Percentiles rank a stretch among this genome's conserved stretches.
These are phyloP conservation scores for Mycena polygramma DNA, from an alignment of 768 basidiomycete species.

Conservation along the genomic window DNA sequence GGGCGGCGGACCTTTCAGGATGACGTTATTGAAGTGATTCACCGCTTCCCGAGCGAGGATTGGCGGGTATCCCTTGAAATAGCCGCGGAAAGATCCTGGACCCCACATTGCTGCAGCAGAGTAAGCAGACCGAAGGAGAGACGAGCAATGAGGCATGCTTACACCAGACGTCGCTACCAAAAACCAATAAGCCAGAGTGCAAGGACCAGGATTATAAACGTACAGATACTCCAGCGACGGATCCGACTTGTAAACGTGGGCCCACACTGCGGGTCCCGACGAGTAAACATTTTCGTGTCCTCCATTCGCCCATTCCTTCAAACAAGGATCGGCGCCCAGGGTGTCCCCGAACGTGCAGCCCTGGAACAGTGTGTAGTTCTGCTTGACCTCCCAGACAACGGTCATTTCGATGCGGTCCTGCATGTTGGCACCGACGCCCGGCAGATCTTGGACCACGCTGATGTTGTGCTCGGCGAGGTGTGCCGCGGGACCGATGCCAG, in stretches of 20 bases:
- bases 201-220: not conserved
- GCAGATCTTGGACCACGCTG: slow-evolving; percentile 25
- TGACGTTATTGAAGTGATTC: slow-evolving; percentile 31
- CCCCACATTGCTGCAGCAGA: slow-evolving; percentile 20
- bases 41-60: slow-evolving; percentile 9
- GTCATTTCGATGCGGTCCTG: slow-evolving; percentile 48
- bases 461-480: slow-evolving; percentile 22
- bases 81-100: slow-evolving; percentile 27
- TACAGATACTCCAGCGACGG: slow-evolving; percentile 19
- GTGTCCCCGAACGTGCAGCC: slow-evolving; percentile 26
- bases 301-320: slow-evolving; percentile 10
- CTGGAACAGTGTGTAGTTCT: slow-evolving; percentile 29
- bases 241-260: slow-evolving; percentile 20
- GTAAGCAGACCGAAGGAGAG: too few relatives aligned
- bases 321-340: slow-evolving; percentile 16
- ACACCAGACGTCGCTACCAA: slow-evolving; percentile 25
- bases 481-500: slow-evolving; percentile 40
- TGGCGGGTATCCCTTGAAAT: slow-evolving; percentile 26
- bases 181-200: not conserved
- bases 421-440: slow-evolving; percentile 48
- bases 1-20: slow-evolving; percentile 11
- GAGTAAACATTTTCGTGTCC: slow-evolving; percentile 32
- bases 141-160: too few relatives aligned
- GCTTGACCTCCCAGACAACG: slow-evolving; percentile 27
- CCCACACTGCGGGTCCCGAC: slow-evolving; percentile 23